Evolutionary conservation across 257 asterid genomes (phyloP).

Genomic region (Scutellaria baicalensis): DNA sequence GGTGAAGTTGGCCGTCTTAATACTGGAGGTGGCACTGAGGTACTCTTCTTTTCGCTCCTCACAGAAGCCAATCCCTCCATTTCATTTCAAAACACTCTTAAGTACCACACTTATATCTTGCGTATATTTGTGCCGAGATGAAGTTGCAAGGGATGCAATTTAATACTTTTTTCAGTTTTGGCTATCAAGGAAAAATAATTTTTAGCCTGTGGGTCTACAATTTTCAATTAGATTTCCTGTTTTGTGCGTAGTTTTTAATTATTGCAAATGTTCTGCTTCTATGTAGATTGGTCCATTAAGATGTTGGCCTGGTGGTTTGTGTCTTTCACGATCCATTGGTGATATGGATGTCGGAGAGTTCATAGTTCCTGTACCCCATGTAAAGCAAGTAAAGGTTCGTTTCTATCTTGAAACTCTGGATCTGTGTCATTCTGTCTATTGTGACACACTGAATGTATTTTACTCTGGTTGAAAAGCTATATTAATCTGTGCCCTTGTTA

Average conservation of each 20-base stretch:
- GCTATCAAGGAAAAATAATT: background rate
- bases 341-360: constrained; percentile 98
- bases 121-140: background rate
- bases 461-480: background rate
- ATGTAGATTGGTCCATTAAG: constrained; percentile 93
- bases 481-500: background rate
- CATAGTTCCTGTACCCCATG: constrained; percentile 94
- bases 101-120: background rate
- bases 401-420: background rate
- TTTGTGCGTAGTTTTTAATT: background rate
- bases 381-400: constrained; percentile 98
- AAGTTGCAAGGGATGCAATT: background rate
- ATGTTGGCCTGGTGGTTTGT: constrained; percentile 99
- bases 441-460: background rate
- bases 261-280: constrained; percentile 6
- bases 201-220: background rate
- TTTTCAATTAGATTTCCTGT: background rate
- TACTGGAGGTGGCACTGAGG: constrained; percentile 99
- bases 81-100: background rate
- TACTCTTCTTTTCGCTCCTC: constrained; percentile 17
- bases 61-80: background rate
- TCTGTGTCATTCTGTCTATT: background rate
- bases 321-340: constrained; percentile 96
- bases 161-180: background rate
- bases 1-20: constrained; percentile 98